These are phyloP conservation scores for Suhomyces vadensis DNA, from an alignment of 805 yeast genomes.

Conservation along the genomic window DNA sequence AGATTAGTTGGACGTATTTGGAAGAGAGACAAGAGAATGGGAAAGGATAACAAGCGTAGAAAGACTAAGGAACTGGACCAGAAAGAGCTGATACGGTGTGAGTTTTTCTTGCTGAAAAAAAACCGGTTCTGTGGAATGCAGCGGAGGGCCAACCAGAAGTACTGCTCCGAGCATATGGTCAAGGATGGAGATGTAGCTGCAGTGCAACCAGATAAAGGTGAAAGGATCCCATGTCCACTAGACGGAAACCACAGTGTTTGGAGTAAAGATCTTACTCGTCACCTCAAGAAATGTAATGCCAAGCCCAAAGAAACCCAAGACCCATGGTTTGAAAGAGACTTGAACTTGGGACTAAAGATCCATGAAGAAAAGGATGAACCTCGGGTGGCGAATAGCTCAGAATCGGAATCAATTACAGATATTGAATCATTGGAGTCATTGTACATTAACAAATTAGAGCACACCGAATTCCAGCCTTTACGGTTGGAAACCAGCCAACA, in stretches of 20 bases:
- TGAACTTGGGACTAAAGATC: conserved; percentile 37
- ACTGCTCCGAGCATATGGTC: conserved; percentile 64
- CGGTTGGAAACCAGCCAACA: conserved; percentile 21
- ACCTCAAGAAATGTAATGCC: conserved; percentile 62
- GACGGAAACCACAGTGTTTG: conserved; percentile 77
- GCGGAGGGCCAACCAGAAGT: conserved; percentile 47
- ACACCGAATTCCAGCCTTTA: conserved; percentile 19
- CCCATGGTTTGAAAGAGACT: conserved; percentile 53
- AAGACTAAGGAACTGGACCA: conserved; percentile 4
- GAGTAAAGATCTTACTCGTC: conserved; percentile 55
- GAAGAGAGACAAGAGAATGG: not conserved
- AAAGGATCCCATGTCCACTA: conserved; percentile 70
- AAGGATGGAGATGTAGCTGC: conserved; percentile 4
- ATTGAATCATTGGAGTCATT: conserved; percentile 12
- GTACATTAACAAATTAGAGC: conserved; percentile 20
- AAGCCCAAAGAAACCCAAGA: conserved; percentile 34
- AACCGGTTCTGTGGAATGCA: conserved; percentile 63
- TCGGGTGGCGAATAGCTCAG: not conserved
- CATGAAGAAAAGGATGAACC: not conserved
- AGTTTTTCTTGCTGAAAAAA: conserved; percentile 49
- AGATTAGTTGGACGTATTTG: not conserved
- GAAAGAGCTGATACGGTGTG: conserved; percentile 39
- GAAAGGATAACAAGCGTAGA: conserved; percentile 8
- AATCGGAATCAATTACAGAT: conserved; percentile 14
- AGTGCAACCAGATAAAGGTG: conserved; percentile 17